phyloP scores from a whole-genome alignment of 495 filamentous ascomycete genomes.

The Aspergillus saccharolyticus region DNA sequence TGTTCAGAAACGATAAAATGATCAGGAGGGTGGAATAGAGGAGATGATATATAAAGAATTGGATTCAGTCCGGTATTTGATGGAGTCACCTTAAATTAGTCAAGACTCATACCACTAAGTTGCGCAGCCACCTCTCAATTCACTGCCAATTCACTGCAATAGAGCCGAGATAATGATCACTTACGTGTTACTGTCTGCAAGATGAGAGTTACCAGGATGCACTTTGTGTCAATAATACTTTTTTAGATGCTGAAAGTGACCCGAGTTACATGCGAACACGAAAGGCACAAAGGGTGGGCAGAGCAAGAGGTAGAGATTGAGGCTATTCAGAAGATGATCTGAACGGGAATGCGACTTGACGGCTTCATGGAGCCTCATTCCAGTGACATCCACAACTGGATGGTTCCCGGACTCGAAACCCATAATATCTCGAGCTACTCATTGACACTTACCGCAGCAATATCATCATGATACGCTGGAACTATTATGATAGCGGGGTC shows the following conservation, averaged over 20 bases:
- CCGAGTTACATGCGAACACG: not conserved
- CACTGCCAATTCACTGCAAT: not conserved
- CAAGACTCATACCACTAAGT: not conserved
- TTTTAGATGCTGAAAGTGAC: not conserved
- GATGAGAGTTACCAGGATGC: not conserved
- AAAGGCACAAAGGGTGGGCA: not conserved
- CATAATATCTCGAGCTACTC: not conserved
- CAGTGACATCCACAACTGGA: not conserved
- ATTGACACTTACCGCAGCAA: not conserved
- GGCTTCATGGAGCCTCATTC: not conserved
- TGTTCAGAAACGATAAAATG: not conserved
- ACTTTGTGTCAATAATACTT: not conserved
- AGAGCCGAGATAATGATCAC: not conserved
- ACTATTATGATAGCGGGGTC: too few species aligned
- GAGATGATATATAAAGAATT: not conserved
- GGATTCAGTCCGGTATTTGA: not conserved
- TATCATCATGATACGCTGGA: not conserved
- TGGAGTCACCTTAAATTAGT: not conserved
- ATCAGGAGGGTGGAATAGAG: not conserved
- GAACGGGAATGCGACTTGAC: not conserved
- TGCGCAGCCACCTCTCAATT: not conserved
- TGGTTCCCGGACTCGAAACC: not conserved
- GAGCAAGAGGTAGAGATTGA: not conserved
- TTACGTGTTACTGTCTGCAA: not conserved
- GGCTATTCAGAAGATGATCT: not conserved